phyloP scores from a whole-genome alignment of 352 stramenopile species.

The Globisporangium spinosum region DNA sequence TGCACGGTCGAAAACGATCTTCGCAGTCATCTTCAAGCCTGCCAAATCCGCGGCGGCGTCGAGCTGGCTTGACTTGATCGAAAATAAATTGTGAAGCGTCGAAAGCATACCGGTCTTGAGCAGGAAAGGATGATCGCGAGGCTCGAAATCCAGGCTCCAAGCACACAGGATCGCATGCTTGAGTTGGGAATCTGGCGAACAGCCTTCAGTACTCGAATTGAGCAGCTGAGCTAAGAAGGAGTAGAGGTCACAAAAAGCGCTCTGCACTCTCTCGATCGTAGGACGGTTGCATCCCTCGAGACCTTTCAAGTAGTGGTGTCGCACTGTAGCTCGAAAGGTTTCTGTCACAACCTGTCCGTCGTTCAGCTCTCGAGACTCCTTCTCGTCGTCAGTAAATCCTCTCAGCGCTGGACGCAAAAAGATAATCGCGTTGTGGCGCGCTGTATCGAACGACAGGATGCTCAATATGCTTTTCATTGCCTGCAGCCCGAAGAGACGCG shows the following conservation, averaged over 20 bases:
- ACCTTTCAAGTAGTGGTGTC: constrained; percentile 85
- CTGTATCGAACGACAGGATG: constrained; percentile 70
- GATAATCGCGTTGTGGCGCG: constrained; percentile 70
- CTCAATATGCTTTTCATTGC: constrained; percentile 77
- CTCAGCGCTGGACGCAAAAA: constrained; percentile 82
- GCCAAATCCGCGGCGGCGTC: constrained; percentile 32
- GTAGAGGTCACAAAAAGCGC: constrained; percentile 78
- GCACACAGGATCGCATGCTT: constrained; percentile 80
- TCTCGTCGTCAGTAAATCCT: constrained; percentile 84
- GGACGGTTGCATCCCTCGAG: constrained; percentile 77
- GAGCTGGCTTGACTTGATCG: constrained; percentile 47
- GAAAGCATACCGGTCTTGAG: constrained; percentile 76
- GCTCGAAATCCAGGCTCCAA: constrained; percentile 83
- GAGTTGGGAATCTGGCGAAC: constrained; percentile 46
- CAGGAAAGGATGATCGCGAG: constrained; percentile 75
- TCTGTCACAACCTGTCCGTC: constrained; percentile 73
- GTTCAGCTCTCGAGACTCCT: constrained; percentile 73
- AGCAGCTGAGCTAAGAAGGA: constrained; percentile 58
- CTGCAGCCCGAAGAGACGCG: constrained; percentile 72
- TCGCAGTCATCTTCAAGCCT: constrained; percentile 19
- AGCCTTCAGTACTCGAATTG: constrained; percentile 19
- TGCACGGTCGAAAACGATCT: constrained; percentile 13
- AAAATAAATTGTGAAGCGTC: constrained; percentile 72
- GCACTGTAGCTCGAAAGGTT: constrained; percentile 80
- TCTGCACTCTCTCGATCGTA: constrained; percentile 52